Base-by-base conservation (phyloP, 2,329 filamentous ascomycete genomes). In the Apiospora pterosperma region DNA sequence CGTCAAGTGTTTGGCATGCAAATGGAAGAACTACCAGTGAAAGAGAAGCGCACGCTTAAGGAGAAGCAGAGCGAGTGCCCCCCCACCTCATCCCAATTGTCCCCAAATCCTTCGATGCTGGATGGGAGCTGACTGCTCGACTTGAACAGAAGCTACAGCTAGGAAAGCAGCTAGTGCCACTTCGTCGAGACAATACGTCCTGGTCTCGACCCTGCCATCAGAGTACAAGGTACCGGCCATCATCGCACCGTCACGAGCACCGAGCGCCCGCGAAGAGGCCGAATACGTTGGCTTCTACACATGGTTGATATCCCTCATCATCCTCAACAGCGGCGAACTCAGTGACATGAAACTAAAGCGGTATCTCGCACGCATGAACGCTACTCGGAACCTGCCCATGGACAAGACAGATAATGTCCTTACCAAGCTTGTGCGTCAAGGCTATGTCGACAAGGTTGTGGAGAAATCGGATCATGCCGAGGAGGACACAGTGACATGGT, bases 1-100 rank as follows among this genome's bases (percentile, higher is more conserved):
- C 82, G 84, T 59, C 79, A 80, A 2, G 84, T 89, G 1, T 98
- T 97, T 78, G 96, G 96, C n/a, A 97, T 98, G 93, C 86, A 94
- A 75, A 86, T 99, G 83, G 84, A 88, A 4, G 94, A 97, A 78
- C 82, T 98, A 61, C 93, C 96, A 0, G 82, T 85, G 1, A 87
- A 86, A 72, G 95, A 97, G 73, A 96, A 93, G 76, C 85, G 92
- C 60, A 93, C 93, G 0, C 78, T 97, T 38, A 88, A 88, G 65
- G 92, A 97, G 68, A 87, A 86, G 74, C 87, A 92, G 71, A 89
- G 74, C 75, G 91, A 82, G 91, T 90, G 55, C 31, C 39, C 25
- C 3, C 28, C 1, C 25, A n/a, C n/a, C n/a, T 19, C 10, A 0
- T 28, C 28, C 14, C 16, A 31, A 19, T 31, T 31, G 16, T 5